phyloP scores from a whole-genome alignment of 257 asterid genomes.

The Jasminum sambac region DNA sequence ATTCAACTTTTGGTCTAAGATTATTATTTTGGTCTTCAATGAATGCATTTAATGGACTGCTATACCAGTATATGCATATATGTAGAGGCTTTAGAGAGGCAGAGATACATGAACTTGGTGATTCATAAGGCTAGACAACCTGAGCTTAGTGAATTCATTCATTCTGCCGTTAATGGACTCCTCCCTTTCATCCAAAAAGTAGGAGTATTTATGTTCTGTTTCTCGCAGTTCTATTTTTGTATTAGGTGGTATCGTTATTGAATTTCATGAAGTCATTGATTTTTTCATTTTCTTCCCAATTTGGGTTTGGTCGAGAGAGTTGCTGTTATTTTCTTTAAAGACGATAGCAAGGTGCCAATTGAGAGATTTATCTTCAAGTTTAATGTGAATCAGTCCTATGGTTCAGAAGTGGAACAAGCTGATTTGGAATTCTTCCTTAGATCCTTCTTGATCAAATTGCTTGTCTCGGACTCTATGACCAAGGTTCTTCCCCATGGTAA shows the following conservation, averaged over 20 bases:
- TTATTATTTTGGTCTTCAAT: not conserved
- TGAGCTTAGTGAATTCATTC: conserved; percentile 65
- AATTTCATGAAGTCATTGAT: not conserved
- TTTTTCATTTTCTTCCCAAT: conserved; percentile 2
- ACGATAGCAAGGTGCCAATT: conserved; percentile 45
- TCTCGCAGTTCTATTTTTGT: not conserved
- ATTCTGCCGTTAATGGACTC: conserved; percentile 69
- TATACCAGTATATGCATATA: not conserved
- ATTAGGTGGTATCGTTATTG: not conserved
- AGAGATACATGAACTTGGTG: conserved; percentile 82
- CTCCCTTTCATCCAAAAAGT: conserved; percentile 78
- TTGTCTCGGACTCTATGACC: conserved; percentile 66
- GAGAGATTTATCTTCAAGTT: conserved; percentile 88
- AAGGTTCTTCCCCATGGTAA: conserved; percentile 68
- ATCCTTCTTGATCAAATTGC: conserved; percentile 80
- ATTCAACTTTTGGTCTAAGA: not conserved
- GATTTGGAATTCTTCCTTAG: conserved; percentile 77
- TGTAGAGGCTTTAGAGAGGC: conserved; percentile 84
- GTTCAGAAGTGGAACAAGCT: conserved; percentile 60
- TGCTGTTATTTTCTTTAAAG: conserved; percentile 65
- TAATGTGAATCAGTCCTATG: conserved; percentile 61
- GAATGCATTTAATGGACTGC: not conserved
- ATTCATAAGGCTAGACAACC: conserved; percentile 84
- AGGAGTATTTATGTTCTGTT: not conserved
- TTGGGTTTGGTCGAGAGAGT: conserved; percentile 92